phyloP scores from a whole-genome alignment of 148 eudicot species.

The Fagopyrum esculentum region DNA sequence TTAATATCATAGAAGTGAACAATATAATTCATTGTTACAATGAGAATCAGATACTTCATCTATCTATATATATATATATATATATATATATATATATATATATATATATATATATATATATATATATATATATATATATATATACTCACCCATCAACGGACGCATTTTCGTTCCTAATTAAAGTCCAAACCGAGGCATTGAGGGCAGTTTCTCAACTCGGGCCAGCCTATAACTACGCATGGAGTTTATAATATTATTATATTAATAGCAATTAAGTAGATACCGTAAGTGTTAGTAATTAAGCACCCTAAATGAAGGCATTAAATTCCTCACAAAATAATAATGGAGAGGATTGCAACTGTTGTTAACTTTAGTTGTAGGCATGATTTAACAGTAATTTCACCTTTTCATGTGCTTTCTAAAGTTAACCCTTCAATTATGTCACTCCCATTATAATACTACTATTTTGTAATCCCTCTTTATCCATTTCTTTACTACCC shows the following conservation, averaged over 20 bases:
- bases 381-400: conserved; percentile 11
- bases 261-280: neutral
- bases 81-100: no score
- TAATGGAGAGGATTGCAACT: neutral
- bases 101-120: no score
- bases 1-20: no score
- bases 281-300: neutral
- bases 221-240: neutral
- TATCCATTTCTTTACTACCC: no score
- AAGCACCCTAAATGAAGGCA: conserved; percentile 8
- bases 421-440: conserved; percentile 6
- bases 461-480: neutral
- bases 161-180: no score
- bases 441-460: neutral
- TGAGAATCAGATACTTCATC: no score
- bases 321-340: conserved; percentile 1
- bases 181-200: neutral
- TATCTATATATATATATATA: no score
- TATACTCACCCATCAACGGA: no score
- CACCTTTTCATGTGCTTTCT: conserved; percentile 12
- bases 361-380: neutral
- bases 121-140: no score
- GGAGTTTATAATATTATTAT: neutral
- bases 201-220: neutral
- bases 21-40: no score